These are phyloP conservation scores for Neurospora discreta DNA, from an alignment of 495 filamentous ascomycete species.

Conservation along the genomic window DNA sequence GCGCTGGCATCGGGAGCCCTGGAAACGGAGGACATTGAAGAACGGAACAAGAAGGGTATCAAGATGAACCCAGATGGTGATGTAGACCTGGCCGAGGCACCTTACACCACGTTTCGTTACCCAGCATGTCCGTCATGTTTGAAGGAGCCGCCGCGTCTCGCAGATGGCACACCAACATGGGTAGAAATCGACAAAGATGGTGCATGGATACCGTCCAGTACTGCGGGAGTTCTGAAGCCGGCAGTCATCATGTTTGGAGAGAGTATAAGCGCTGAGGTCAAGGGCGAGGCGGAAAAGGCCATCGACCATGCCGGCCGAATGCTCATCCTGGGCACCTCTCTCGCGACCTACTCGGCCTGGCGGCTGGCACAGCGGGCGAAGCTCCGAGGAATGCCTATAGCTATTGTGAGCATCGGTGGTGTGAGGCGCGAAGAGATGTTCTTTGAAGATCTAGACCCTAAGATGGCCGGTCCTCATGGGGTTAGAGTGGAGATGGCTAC, in stretches of 20 bases:
- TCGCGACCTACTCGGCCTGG: conserved; percentile 95
- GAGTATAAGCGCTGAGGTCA: conserved; percentile 56
- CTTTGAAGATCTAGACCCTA: conserved; percentile 40
- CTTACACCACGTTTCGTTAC: conserved; percentile 84
- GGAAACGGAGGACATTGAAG: conserved; percentile 62
- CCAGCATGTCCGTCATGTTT: conserved; percentile 80
- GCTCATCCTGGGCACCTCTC: conserved; percentile 73
- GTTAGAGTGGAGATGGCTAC: conserved; percentile 43
- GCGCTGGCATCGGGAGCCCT: conserved; percentile 63
- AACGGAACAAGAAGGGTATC: conserved; percentile 55
- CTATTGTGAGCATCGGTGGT: conserved; percentile 71
- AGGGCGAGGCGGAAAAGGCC: conserved; percentile 63
- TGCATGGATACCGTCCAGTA: conserved; percentile 60
- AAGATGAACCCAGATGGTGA: conserved; percentile 91
- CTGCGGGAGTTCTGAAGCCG: conserved; percentile 76
- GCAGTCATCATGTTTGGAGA: conserved; percentile 95
- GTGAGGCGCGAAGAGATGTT: conserved; percentile 68
- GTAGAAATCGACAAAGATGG: conserved; percentile 74
- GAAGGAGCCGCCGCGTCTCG: conserved; percentile 45
- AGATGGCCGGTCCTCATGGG: conserved; percentile 36
- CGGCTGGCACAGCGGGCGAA: conserved; percentile 73
- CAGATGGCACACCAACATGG: conserved; percentile 42
- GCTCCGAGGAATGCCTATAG: conserved; percentile 74
- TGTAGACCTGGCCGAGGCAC: conserved; percentile 78
- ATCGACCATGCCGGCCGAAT: conserved; percentile 65